Conservation (phyloP, 139 green algal genomes). For the Chlamydomonas sp. region DNA sequence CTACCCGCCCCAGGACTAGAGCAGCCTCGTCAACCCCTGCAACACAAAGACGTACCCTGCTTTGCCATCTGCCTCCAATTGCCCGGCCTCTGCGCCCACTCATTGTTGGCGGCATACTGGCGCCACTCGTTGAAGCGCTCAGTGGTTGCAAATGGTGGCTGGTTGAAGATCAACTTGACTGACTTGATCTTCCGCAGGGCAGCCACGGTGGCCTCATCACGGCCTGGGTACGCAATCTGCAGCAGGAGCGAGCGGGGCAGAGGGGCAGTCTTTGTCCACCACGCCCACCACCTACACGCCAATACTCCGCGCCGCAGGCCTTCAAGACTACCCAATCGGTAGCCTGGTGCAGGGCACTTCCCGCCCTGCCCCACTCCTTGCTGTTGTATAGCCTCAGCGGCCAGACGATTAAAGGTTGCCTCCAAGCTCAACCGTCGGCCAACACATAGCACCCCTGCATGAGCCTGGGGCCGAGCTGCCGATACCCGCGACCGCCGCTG, state of each 20-base stretch:
- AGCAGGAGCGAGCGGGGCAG: neutral
- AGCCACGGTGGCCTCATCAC: neutral
- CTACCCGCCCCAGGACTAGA: neutral
- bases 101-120: neutral
- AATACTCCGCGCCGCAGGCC: too few relatives aligned
- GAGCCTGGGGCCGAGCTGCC: neutral
- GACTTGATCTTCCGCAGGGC: neutral
- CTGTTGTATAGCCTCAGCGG: too few relatives aligned
- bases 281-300: too few relatives aligned
- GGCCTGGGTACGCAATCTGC: constrained; percentile 14
- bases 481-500: neutral
- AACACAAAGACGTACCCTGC: neutral
- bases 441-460: neutral
- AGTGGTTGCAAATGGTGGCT: neutral
- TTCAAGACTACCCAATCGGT: too few relatives aligned
- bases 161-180: neutral
- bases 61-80: constrained; percentile 23
- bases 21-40: neutral
- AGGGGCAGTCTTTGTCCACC: neutral
- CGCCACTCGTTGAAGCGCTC: neutral
- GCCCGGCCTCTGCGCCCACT: constrained; percentile 3
- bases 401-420: too few relatives aligned
- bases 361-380: too few relatives aligned
- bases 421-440: too few relatives aligned
- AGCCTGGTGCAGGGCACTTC: too few relatives aligned